Evolutionary conservation across 106 monocot genomes (phyloP).

Genomic region (Allium fistulosum): DNA sequence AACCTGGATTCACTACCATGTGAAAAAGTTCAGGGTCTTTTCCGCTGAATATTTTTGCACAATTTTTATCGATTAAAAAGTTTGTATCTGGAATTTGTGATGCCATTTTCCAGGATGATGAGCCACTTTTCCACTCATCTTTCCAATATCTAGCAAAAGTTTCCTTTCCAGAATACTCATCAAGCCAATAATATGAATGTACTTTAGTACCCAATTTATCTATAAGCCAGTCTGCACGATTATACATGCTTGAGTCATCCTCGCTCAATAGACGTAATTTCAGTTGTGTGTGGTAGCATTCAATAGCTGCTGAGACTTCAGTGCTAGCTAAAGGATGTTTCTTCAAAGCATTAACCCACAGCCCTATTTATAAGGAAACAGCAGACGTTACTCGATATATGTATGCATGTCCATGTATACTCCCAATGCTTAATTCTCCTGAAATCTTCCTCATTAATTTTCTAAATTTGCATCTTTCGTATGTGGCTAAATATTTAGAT

Average conservation of each 20-base stretch:
- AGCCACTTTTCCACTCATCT: constrained; percentile 82
- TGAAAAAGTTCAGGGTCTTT: constrained; percentile 26
- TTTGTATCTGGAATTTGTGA: constrained; percentile 56
- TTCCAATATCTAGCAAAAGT: constrained; percentile 90
- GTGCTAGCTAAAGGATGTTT: constrained; percentile 55
- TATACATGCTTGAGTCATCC: constrained; percentile 45
- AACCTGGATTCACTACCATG: constrained; percentile 58
- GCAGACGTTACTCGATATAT: no score
- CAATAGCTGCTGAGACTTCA: constrained; percentile 73
- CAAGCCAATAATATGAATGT: constrained; percentile 95
- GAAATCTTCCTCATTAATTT: no score
- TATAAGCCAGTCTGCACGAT: constrained; percentile 85
- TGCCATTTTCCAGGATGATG: constrained; percentile 65
- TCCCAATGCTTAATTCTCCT: no score
- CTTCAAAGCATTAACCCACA: constrained; percentile 60
- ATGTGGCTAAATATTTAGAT: no score
- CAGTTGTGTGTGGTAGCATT: constrained; percentile 80
- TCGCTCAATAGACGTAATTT: constrained; percentile 82
- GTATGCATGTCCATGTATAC: no score
- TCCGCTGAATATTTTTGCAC: constrained; percentile 35
- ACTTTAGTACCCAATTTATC: constrained; percentile 86
- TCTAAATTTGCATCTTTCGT: no score
- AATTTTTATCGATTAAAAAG: constrained; percentile 30
- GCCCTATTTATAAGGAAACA: constrained; percentile 16
- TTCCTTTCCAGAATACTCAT: constrained; percentile 71